phyloP scores from a whole-genome alignment of 1,139 yeast genomes.

The Kurtzmaniella natalensis region DNA sequence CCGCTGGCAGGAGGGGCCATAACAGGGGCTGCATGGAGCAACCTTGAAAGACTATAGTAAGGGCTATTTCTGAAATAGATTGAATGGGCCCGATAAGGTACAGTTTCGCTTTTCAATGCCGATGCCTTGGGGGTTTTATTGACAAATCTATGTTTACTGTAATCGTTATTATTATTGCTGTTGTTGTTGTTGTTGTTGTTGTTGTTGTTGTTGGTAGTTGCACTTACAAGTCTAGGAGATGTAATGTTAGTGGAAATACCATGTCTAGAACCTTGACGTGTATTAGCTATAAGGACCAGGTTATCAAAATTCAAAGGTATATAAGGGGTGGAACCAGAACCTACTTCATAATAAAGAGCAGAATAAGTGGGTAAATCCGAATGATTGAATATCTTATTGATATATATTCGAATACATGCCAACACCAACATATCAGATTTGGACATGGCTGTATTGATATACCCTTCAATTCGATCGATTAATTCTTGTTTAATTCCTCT shows the following conservation, averaged over 20 bases:
- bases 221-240: too few relatives aligned
- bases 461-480: constrained; percentile 39
- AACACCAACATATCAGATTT: constrained; percentile 30
- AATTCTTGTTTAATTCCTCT: constrained; percentile 56
- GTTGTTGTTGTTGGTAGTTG: neutral
- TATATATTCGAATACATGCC: constrained; percentile 39
- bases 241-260: too few relatives aligned
- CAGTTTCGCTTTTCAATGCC: constrained; percentile 13
- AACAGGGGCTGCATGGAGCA: constrained; percentile 45
- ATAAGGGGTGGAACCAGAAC: constrained; percentile 15
- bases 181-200: neutral
- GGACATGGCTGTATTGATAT: too few relatives aligned
- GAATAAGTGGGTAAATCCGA: constrained; percentile 35
- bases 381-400: constrained; percentile 31
- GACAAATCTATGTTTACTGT: too few relatives aligned
- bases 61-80: constrained; percentile 49
- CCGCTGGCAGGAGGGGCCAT: constrained; percentile 27
- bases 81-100: constrained; percentile 26
- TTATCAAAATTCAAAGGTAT: constrained; percentile 11
- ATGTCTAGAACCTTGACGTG: constrained; percentile 7
- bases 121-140: neutral
- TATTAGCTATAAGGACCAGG: constrained; percentile 2
- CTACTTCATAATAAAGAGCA: constrained; percentile 22
- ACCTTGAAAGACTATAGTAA: constrained; percentile 43
- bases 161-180: too few relatives aligned